Evolutionary conservation across 306 rosid genomes (phyloP).

Genomic region (Prunus persica): DNA sequence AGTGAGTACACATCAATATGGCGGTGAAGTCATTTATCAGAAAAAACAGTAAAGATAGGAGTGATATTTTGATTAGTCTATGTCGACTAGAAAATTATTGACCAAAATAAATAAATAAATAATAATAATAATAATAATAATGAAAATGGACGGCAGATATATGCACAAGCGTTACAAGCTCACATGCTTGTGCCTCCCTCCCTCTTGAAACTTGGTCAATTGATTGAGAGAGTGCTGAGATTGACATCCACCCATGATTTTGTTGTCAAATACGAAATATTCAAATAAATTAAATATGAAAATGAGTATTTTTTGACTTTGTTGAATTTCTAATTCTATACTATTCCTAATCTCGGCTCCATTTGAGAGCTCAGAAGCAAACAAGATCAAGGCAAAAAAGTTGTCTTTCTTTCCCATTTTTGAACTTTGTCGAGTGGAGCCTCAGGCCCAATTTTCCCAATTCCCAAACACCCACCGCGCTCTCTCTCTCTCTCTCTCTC

Average conservation of each 20-base stretch:
- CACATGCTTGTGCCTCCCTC: neutral
- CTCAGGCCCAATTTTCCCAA: neutral
- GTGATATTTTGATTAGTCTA: neutral
- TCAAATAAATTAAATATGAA: neutral
- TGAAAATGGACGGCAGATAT: neutral
- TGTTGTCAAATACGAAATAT: neutral
- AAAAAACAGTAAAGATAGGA: neutral
- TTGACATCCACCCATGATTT: slow-evolving; percentile 1
- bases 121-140: neutral
- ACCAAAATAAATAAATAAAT: neutral
- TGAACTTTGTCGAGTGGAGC: neutral
- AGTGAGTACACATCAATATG: neutral
- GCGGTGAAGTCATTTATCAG: neutral
- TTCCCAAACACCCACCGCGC: neutral
- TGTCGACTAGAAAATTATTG: slow-evolving; percentile 12
- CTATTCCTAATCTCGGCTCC: neutral
- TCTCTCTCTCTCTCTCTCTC: neutral
- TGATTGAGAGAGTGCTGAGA: neutral
- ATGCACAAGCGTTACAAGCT: neutral
- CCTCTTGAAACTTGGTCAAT: slow-evolving; percentile 1
- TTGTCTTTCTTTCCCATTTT: neutral
- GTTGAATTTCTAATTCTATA: neutral
- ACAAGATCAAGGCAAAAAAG: neutral
- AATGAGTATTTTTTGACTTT: neutral
- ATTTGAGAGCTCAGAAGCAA: neutral